Percentiles rank a stretch among this genome's conserved stretches.
phyloP scores from a whole-genome alignment of 1,284 basidiomycete genomes.

The Ganoderma multipileum region DNA sequence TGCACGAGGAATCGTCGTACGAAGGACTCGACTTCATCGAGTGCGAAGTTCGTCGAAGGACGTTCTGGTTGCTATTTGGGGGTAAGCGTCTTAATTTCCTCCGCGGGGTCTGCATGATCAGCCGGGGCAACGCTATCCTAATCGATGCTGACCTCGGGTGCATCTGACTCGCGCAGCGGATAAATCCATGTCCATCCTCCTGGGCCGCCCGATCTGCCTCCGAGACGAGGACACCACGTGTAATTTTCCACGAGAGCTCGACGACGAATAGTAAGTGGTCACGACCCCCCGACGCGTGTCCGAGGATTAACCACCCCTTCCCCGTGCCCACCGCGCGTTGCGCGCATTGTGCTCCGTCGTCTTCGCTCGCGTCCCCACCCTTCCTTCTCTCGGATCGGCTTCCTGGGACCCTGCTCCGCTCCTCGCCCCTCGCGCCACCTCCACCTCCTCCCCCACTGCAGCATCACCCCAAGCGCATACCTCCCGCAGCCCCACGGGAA shows the following conservation, averaged over 20 bases:
- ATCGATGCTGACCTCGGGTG: slow-evolving; percentile 24
- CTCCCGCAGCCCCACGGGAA: slow-evolving; percentile 83
- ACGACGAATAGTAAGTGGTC: slow-evolving; percentile 81
- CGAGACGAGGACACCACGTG: slow-evolving; percentile 88
- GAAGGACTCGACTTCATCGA: slow-evolving; percentile 85
- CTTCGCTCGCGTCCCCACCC: slow-evolving; percentile 15
- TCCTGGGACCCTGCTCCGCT: slow-evolving; percentile 12
- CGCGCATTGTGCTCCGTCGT: background rate
- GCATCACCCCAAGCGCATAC: slow-evolving; percentile 82
- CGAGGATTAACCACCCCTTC: slow-evolving; percentile 45
- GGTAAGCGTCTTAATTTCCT: slow-evolving; percentile 51
- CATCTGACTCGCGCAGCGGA: slow-evolving; percentile 60
- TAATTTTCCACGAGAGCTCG: slow-evolving; percentile 84
- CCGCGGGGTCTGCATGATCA: slow-evolving; percentile 14
- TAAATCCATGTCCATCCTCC: slow-evolving; percentile 86
- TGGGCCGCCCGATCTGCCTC: slow-evolving; percentile 81
- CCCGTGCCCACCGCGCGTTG: slow-evolving; percentile 22
- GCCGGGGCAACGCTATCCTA: slow-evolving; percentile 27
- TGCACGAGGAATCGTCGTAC: slow-evolving; percentile 85
- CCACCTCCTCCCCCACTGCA: slow-evolving; percentile 39
- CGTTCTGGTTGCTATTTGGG: slow-evolving; percentile 88
- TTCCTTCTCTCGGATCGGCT: slow-evolving; percentile 18
- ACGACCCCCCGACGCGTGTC: slow-evolving; percentile 27
- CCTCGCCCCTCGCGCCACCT: slow-evolving; percentile 7
- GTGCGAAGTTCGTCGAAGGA: slow-evolving; percentile 80